These are phyloP conservation scores for Pythium chondricola DNA, from an alignment of 352 stramenopile species.

Conservation along the genomic window DNA sequence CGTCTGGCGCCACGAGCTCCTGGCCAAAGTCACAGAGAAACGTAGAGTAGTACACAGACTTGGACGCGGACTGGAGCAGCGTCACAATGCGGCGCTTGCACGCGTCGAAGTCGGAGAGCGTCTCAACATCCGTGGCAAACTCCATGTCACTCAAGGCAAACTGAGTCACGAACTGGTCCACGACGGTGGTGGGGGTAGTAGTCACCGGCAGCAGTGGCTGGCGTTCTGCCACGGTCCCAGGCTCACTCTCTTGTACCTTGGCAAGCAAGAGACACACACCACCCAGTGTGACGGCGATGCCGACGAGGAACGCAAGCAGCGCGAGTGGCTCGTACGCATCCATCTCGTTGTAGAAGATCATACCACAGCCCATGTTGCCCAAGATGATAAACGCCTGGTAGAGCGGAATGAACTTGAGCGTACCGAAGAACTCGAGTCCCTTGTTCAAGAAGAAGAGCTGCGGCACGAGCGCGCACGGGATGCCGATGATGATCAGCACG, in stretches of 20 bases:
- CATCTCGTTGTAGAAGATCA: constrained; percentile 83
- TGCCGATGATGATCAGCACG: constrained; percentile 43
- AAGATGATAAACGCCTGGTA: constrained; percentile 84
- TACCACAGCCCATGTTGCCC: constrained; percentile 64
- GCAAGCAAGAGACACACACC: constrained; percentile 57
- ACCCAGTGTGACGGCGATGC: constrained; percentile 49
- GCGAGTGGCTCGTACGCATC: constrained; percentile 36
- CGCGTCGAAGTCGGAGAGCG: constrained; percentile 52
- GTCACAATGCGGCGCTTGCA: constrained; percentile 57
- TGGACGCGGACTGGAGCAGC: constrained; percentile 43
- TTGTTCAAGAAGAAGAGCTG: constrained; percentile 81
- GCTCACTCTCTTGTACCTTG: constrained; percentile 31
- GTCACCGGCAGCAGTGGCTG: constrained; percentile 12
- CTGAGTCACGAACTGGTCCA: constrained; percentile 10
- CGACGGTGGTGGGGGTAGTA: not conserved
- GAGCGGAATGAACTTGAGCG: constrained; percentile 74
- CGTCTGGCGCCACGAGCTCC: constrained; percentile 22
- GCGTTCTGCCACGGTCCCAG: not conserved
- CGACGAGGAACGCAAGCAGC: constrained; percentile 40
- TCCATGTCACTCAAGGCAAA: constrained; percentile 64
- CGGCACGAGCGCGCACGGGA: constrained; percentile 51
- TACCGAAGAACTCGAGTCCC: constrained; percentile 69
- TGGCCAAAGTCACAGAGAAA: constrained; percentile 78
- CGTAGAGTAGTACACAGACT: constrained; percentile 73
- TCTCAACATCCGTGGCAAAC: constrained; percentile 37